phyloP scores from a whole-genome alignment of 768 basidiomycete species.

The Strobilomyces echinocephalus region DNA sequence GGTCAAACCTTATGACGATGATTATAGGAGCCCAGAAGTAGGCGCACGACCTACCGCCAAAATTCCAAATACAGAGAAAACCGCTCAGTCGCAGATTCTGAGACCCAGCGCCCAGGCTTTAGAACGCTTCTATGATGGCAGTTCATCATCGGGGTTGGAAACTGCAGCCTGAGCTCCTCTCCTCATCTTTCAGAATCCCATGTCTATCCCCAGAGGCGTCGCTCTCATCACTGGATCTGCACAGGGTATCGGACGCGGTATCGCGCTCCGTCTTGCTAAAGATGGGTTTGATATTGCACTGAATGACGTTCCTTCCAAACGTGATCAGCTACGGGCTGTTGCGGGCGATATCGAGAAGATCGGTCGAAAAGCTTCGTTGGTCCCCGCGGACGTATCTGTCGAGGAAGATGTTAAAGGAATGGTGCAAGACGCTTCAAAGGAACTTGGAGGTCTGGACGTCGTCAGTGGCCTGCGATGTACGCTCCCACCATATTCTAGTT shows the following conservation, averaged over 20 bases:
- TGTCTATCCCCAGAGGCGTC: slow-evolving; percentile 24
- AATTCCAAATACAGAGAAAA: no score
- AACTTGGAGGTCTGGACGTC: slow-evolving; percentile 45
- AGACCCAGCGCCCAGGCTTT: no score
- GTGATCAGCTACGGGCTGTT: slow-evolving; percentile 24
- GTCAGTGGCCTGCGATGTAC: slow-evolving; percentile 24
- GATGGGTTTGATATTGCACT: no score
- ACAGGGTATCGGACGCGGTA: slow-evolving; percentile 22
- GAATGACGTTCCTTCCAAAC: slow-evolving; percentile 18
- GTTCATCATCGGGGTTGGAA: no score
- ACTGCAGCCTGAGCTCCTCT: not conserved
- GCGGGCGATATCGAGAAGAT: slow-evolving; percentile 24
- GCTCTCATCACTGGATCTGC: slow-evolving; percentile 35
- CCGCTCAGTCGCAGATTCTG: no score
- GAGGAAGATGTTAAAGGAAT: slow-evolving; percentile 41
- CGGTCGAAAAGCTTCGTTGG: slow-evolving; percentile 21
- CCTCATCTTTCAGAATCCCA: not conserved
- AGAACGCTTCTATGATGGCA: no score
- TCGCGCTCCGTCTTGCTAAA: slow-evolving; percentile 30
- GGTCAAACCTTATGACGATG: no score
- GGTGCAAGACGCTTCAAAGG: slow-evolving; percentile 27
- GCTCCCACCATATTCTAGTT: not conserved
- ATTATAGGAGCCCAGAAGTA: no score
- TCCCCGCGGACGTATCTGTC: slow-evolving; percentile 36
- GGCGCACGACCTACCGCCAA: no score